Conservation (phyloP, 2,329 filamentous ascomycete genomes). For the Aspergillus felis region DNA sequence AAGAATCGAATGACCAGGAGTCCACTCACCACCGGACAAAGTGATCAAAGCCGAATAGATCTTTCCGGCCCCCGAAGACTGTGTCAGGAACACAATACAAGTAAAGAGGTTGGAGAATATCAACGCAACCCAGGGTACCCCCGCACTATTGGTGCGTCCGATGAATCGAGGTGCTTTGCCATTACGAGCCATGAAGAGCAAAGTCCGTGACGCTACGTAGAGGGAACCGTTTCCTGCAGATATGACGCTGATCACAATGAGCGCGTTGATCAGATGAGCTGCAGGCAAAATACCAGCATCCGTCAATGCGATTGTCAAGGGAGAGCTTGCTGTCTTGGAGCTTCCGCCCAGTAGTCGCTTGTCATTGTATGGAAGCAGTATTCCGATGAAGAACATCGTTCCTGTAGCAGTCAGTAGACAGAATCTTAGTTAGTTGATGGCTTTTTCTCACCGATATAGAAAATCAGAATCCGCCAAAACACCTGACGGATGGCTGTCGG, state of each 20-base stretch:
- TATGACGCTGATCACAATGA: constrained; percentile 70
- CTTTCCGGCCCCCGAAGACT: constrained; percentile 27
- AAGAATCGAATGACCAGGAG: neutral
- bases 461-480: constrained; percentile 46
- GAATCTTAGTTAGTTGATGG: neutral
- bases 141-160: constrained; percentile 62
- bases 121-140: constrained; percentile 58
- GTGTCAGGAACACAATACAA: constrained; percentile 31
- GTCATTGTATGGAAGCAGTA: constrained; percentile 68
- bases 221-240: constrained; percentile 71
- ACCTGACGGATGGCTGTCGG: constrained; percentile 42
- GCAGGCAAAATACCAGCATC: constrained; percentile 70
- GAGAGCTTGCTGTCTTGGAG: constrained; percentile 64
- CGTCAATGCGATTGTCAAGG: constrained; percentile 70
- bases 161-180: constrained; percentile 67
- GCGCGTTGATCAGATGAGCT: constrained; percentile 72
- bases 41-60: constrained; percentile 32
- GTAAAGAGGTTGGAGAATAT: constrained; percentile 68
- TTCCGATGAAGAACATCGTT: constrained; percentile 68
- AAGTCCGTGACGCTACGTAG: constrained; percentile 70
- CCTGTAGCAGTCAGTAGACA: constrained; percentile 34
- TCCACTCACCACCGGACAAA: constrained; percentile 28
- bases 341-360: constrained; percentile 58
- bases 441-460: constrained; percentile 51
- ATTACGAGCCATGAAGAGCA: constrained; percentile 72